Conservation (phyloP, 1,284 basidiomycete species). For the Trametes polyzona region DNA sequence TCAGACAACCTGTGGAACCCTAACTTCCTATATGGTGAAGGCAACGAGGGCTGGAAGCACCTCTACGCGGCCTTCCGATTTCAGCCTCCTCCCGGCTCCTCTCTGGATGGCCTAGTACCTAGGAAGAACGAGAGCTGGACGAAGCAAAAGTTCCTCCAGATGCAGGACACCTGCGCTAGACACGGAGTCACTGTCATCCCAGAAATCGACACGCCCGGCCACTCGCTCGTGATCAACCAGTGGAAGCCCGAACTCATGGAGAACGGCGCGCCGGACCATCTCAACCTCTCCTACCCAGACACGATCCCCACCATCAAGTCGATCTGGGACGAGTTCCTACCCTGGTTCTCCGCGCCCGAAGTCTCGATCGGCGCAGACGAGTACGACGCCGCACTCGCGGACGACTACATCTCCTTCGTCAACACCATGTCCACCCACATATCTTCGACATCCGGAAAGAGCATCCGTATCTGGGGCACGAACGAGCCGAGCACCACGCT, state of each 20-base stretch:
- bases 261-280: slow-evolving; percentile 33
- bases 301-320: slow-evolving; percentile 36
- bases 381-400: slow-evolving; percentile 37
- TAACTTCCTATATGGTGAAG: slow-evolving; percentile 30
- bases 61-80: slow-evolving; percentile 44
- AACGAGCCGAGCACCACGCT: slow-evolving; percentile 36
- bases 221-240: slow-evolving; percentile 43
- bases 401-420: slow-evolving; percentile 40
- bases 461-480: slow-evolving; percentile 40
- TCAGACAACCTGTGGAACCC: slow-evolving; percentile 37
- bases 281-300: slow-evolving; percentile 40
- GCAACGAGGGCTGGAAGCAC: slow-evolving; percentile 31
- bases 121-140: slow-evolving; percentile 40
- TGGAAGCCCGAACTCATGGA: slow-evolving; percentile 45
- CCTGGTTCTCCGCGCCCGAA: slow-evolving; percentile 36
- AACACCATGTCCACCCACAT: slow-evolving; percentile 38
- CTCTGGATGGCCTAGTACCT: slow-evolving; percentile 36
- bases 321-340: slow-evolving; percentile 39
- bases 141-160: slow-evolving; percentile 23
- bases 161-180: slow-evolving; percentile 27
- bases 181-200: slow-evolving; percentile 38
- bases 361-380: slow-evolving; percentile 41
- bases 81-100: slow-evolving; percentile 35
- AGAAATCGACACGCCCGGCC: slow-evolving; percentile 44
- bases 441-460: slow-evolving; percentile 28